Evolutionary conservation across 805 yeast genomes (phyloP), one percentile per base, ranked within the genome.

Genomic region (Blastobotrys parvus): DNA sequence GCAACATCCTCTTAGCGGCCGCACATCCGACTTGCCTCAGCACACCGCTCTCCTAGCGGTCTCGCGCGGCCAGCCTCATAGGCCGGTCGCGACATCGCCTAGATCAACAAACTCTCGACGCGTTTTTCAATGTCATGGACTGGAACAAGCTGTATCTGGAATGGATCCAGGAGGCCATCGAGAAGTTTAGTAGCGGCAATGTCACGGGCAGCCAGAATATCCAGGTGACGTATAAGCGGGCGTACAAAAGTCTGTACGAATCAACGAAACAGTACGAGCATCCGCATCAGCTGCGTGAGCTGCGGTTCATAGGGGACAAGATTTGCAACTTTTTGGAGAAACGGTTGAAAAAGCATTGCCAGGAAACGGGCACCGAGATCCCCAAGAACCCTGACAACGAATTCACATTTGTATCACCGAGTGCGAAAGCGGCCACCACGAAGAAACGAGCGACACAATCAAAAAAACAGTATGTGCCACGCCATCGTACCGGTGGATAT

Each of bases 401-500:
- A 16, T 19, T 34, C 3, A 20, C 21, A 34, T 45, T 41, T 23
- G 41, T 42, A 5, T 39, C 46, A 3, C 49, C 46, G n/a, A 33
- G 30, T 4, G 4, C 46, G 2, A 36, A 39, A 21, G 40, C 20
- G 44, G 38, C 43, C 45, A 15, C 39, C 38, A 49, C 50, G 13
- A 55, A 50, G 34, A 37, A 42, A 8, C 47, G 43, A 8, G 60
- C 55, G 44, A 58, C 52, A 47, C 56, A 52, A 50, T 57, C 51
- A 48, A 56, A 53, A 50, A 58, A 62, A 36, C 67, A 62, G 30
- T 87, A 83, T 58, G 70, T 87, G 0, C 97, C 97, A 0, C 70
- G 68, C 38, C 76, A 77, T 47, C 64, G 89, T 29, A 77, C 92
- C 0, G 96, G 96, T 1, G 94, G 84, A 0, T 89, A 84, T 64